Evolutionary conservation across 1,284 basidiomycete genomes (phyloP), one percentile per base, ranked within the genome.

Genomic region (Irpex sp.): DNA sequence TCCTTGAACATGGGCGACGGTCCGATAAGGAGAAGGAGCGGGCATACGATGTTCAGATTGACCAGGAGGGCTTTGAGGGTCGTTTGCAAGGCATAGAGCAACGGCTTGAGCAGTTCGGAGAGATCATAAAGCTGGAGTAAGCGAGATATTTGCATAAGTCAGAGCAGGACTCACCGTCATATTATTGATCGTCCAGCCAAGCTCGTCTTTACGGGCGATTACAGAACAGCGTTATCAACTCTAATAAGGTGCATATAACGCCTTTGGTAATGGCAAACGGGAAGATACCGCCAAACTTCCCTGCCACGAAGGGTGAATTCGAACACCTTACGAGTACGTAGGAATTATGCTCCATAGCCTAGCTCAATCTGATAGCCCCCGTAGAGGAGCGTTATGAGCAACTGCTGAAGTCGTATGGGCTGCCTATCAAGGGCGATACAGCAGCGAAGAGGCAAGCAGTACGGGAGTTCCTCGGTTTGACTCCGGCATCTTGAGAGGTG

Each of bases 331-430:
- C 76, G 7, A 78, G 77, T 78, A 56, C 55, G 76, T 74, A 13
- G 13, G 17, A 17, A 8, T n/a, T n/a, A 9, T 15, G 15, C 19
- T 8, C 47, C n/a, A 49, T n/a, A 35, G 26, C 26, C 31, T 13
- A 36, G 17, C 5, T 3, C n/a, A n/a, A 53, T 26, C 13, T 19
- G 35, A n/a, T 31, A 35, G 35, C n/a, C n/a, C 31, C 55, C 39
- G 7, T 66, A 79, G 77, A 76, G 72, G 77, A 79, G 61, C 74
- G 77, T 1, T 79, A 79, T 66, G 77, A 79, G 64, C 66, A 64
- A 17, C 19, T 79, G 4, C 66, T 78, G 57, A 76, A 75, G 63
- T 69, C 72, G 9, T 79, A 78, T 63, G 67, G 67, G 49, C 61
- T 74, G n/a, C 72, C 76, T 0, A 53, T 74, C 58, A 72, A 74